Evolutionary conservation across 345 rosid genomes (phyloP).

Genomic region (Streptanthus diversifolius): DNA sequence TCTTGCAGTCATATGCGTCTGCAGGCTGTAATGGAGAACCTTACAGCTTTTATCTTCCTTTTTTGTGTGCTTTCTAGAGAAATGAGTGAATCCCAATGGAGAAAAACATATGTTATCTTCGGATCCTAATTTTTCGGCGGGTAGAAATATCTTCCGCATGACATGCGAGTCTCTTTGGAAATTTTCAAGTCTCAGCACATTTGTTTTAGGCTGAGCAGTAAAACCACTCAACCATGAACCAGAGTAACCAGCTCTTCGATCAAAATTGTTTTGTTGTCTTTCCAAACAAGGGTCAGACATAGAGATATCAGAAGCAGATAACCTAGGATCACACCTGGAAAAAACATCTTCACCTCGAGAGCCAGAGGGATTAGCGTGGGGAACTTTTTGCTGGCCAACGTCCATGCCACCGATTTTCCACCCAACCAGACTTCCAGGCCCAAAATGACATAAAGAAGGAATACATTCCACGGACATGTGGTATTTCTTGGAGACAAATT

Average conservation of each 20-base stretch:
- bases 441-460: conserved; percentile 52
- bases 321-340: conserved; percentile 26
- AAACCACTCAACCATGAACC: conserved; percentile 49
- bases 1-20: conserved; percentile 36
- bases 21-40: conserved; percentile 59
- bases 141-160: conserved; percentile 58
- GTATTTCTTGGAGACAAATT: conserved; percentile 44
- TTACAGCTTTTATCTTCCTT: conserved; percentile 35
- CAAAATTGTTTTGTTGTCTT: conserved; percentile 29
- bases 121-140: conserved; percentile 47
- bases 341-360: conserved; percentile 25
- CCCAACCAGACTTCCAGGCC: conserved; percentile 63
- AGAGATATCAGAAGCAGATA: conserved; percentile 20
- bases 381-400: conserved; percentile 50
- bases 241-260: conserved; percentile 31
- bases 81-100: conserved; percentile 75
- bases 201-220: conserved; percentile 45
- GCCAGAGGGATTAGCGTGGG: conserved; percentile 22
- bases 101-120: conserved; percentile 75
- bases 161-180: conserved; percentile 37
- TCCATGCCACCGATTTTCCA: conserved; percentile 70
- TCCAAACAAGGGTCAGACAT: conserved; percentile 32
- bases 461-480: conserved; percentile 38
- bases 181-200: conserved; percentile 32
- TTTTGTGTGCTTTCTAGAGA: conserved; percentile 46